A percentile compares a stretch with the other conserved stretches of the same genome.
Evolutionary conservation across 768 basidiomycete species (phyloP).

Genomic region (Pisolithus tinctorius): DNA sequence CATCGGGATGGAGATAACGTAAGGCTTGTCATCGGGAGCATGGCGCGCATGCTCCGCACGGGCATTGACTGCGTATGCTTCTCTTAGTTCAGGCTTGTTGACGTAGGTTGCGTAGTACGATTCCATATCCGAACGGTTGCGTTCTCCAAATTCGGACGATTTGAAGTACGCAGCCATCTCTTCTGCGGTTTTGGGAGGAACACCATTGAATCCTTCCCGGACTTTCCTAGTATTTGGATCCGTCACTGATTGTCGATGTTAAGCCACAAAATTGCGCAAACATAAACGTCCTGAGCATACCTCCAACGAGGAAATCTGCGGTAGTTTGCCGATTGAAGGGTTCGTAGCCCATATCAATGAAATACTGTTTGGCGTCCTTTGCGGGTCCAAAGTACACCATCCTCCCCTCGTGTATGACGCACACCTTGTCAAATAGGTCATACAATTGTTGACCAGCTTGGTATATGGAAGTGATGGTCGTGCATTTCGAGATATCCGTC

Average conservation of each 20-base stretch:
- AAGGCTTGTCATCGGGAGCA: conserved; percentile 34
- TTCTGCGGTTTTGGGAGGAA: conserved; percentile 45
- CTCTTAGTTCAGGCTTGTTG: conserved; percentile 35
- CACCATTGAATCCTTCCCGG: conserved; percentile 32
- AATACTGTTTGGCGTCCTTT: conserved; percentile 45
- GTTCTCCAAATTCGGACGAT: conserved; percentile 31
- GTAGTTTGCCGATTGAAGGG: conserved; percentile 52
- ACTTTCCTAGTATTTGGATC: conserved; percentile 52
- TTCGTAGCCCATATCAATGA: conserved; percentile 47
- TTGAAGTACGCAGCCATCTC: conserved; percentile 51
- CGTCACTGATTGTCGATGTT: conserved; percentile 40
- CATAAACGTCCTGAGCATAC: conserved; percentile 13
- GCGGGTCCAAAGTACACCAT: conserved; percentile 55
- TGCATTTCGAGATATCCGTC: conserved; percentile 46
- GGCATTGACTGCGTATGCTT: conserved; percentile 42
- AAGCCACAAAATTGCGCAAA: neutral
- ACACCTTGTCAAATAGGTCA: conserved; percentile 62
- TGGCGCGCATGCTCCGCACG: conserved; percentile 44
- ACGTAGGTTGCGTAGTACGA: conserved; percentile 39
- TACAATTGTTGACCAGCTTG: conserved; percentile 72
- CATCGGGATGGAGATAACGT: conserved; percentile 37
- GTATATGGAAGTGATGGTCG: conserved; percentile 79
- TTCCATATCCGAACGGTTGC: conserved; percentile 41
- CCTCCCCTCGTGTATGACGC: conserved; percentile 49
- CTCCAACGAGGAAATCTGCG: conserved; percentile 50